These are phyloP conservation scores for Ascochyta rabiei DNA, from an alignment of 2,329 filamentous ascomycete genomes.

Conservation along the genomic window DNA sequence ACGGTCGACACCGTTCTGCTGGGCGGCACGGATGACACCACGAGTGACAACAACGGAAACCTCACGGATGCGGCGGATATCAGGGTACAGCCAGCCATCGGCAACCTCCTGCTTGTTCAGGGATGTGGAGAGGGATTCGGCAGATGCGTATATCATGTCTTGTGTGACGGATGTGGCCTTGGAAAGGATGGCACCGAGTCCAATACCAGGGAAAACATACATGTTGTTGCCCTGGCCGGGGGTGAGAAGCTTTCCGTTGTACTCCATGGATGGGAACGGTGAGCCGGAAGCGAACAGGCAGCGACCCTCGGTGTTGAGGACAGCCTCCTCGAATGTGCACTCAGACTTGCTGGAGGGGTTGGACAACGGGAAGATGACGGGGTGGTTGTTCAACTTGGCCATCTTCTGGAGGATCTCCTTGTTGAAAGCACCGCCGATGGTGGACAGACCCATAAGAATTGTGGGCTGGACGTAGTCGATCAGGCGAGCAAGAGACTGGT, in stretches of 20 bases:
- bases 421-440: constrained; percentile 93
- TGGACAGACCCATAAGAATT: constrained; percentile 91
- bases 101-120: constrained; percentile 82
- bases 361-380: constrained; percentile 84
- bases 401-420: constrained; percentile 75
- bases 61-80: constrained; percentile 88
- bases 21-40: constrained; percentile 91
- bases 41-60: constrained; percentile 85
- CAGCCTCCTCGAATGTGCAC: constrained; percentile 93
- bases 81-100: constrained; percentile 86
- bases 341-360: constrained; percentile 97
- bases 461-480: constrained; percentile 95
- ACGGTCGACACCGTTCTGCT: constrained; percentile 70
- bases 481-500: constrained; percentile 84
- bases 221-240: constrained; percentile 74
- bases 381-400: constrained; percentile 69
- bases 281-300: constrained; percentile 95
- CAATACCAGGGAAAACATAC: constrained; percentile 97
- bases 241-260: constrained; percentile 53
- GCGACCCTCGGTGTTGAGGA: constrained; percentile 87
- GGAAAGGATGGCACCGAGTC: constrained; percentile 88
- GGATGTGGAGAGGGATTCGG: constrained; percentile 76
- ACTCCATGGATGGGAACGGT: constrained; percentile 75
- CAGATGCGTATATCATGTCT: constrained; percentile 96
- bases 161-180: constrained; percentile 88